Percentiles rank a stretch among this genome's conserved stretches.
These are phyloP conservation scores for Macrolepiota albuminosa DNA, from an alignment of 768 basidiomycete species.

Conservation along the genomic window DNA sequence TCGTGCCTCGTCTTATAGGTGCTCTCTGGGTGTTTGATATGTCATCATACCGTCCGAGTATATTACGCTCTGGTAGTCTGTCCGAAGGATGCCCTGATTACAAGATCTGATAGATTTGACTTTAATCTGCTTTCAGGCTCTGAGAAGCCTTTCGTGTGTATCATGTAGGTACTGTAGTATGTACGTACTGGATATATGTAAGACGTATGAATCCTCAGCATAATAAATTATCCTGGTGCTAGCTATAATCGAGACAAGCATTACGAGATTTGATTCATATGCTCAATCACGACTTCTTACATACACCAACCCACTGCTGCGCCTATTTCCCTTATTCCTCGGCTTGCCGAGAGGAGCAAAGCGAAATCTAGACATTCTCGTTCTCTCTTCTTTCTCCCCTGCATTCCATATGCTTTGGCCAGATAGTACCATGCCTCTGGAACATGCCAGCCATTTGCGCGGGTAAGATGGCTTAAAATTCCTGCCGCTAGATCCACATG, in stretches of 20 bases:
- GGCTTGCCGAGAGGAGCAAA: constrained; percentile 10
- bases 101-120: not conserved
- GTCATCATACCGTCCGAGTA: not conserved
- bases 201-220: not conserved
- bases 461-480: constrained; percentile 70
- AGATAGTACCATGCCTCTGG: constrained; percentile 95
- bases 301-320: constrained; percentile 19
- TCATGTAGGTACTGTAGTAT: not conserved
- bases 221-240: not conserved
- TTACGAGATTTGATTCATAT: not conserved
- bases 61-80: not conserved
- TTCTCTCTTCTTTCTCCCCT: constrained; percentile 17
- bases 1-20: not conserved
- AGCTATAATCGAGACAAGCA: not conserved
- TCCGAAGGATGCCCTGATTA: not conserved
- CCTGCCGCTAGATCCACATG: constrained; percentile 80
- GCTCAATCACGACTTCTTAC: not conserved
- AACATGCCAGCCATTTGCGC: constrained; percentile 82
- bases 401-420: constrained; percentile 68
- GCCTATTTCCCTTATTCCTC: constrained; percentile 16
- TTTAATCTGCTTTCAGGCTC: not conserved
- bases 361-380: constrained; percentile 15
- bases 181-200: not conserved
- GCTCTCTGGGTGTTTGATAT: not conserved
- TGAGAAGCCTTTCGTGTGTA: not conserved